Base-by-base conservation (phyloP, 352 stramenopile genomes). In the Pythium coloratum region DNA sequence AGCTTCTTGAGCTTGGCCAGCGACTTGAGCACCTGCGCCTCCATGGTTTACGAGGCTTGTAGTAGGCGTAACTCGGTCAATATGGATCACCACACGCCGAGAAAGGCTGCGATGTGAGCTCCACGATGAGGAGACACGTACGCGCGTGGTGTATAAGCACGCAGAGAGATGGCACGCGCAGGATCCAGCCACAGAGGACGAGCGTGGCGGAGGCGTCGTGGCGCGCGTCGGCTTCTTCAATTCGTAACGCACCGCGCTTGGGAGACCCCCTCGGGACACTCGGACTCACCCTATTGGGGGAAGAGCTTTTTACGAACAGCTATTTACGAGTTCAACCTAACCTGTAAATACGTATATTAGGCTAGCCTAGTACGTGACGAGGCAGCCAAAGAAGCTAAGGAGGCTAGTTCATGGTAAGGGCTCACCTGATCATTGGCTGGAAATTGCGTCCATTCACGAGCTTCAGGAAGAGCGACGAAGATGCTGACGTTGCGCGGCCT, bases 1-100 rank as follows among this genome's bases (percentile, higher is more conserved):
- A 83, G 73, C 74, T 92, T 90, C 65, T 80, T 79, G 66, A 92
- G 72, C 70, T 92, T 92, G 30, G 63, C 73, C 32, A 92, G 73
- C 42, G 84, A 81, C 71, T 88, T 88, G 59, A 87, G 69, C 55
- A 88, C 73, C 40, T 84, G 72, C 44, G 76, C 63, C 69, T 90
- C 81, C 81, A 90, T 90, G 59, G 33, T 64, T 30, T 30, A 30
- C 1, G 28, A 30, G 28, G 28, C 28, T 30, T 30, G 28, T 30
- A 30, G 28, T 30, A 30, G 18, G 20, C 49, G 50, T 34, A n/a
- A 38, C n/a, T 20, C 24, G 7, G 26, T 36, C 26, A 16, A 33
- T 57, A 28, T 12, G 38, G 16, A 44, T 10, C 38, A 6, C 38
- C 38, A 44, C 10, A n/a, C 38, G 13, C 38, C 38, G 10, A 18